Evolutionary conservation across 495 filamentous ascomycete genomes (phyloP).

Genomic region (Tricharina praecox): DNA sequence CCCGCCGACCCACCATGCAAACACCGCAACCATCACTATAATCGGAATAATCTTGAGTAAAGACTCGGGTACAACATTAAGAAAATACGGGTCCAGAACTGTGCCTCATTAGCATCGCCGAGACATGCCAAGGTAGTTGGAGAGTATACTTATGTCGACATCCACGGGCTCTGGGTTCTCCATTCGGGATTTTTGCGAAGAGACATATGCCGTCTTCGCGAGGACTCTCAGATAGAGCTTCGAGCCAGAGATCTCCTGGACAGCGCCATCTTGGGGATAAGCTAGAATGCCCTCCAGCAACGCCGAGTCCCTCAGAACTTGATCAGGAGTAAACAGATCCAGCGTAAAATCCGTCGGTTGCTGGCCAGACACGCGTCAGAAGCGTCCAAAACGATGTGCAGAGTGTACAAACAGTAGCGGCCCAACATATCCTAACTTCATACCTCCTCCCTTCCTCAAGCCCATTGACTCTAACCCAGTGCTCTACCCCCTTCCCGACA

Average conservation of each 20-base stretch:
- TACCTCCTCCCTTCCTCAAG: slow-evolving; percentile 60
- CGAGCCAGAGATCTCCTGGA: slow-evolving; percentile 4
- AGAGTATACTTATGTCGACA: slow-evolving; percentile 49
- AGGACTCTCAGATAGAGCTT: slow-evolving; percentile 57
- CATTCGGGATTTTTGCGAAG: slow-evolving; percentile 59
- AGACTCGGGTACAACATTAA: slow-evolving; percentile 54
- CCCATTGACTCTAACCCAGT: slow-evolving; percentile 74
- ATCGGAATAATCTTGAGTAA: slow-evolving; percentile 49
- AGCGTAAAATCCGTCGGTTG: slow-evolving; percentile 77
- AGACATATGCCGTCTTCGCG: slow-evolving; percentile 71
- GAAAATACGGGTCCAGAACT: slow-evolving; percentile 71
- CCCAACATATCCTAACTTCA: slow-evolving; percentile 87
- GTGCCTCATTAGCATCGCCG: slow-evolving; percentile 2
- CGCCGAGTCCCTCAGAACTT: slow-evolving; percentile 19
- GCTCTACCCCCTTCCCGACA: slow-evolving; percentile 36
- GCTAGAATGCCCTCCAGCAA: slow-evolving; percentile 15
- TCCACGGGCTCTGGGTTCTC: slow-evolving; percentile 50
- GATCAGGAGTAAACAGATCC: slow-evolving; percentile 34
- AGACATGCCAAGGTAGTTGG: slow-evolving; percentile 8
- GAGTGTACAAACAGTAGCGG: slow-evolving; percentile 55
- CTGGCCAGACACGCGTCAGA: slow-evolving; percentile 33
- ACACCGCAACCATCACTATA: slow-evolving; percentile 37
- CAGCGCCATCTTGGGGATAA: slow-evolving; percentile 10
- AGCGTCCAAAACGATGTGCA: neutral
- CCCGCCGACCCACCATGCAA: slow-evolving; percentile 18